Evolutionary conservation across 1,139 yeast genomes (phyloP).

Genomic region (Nadsonia starkeyi-henricii): DNA sequence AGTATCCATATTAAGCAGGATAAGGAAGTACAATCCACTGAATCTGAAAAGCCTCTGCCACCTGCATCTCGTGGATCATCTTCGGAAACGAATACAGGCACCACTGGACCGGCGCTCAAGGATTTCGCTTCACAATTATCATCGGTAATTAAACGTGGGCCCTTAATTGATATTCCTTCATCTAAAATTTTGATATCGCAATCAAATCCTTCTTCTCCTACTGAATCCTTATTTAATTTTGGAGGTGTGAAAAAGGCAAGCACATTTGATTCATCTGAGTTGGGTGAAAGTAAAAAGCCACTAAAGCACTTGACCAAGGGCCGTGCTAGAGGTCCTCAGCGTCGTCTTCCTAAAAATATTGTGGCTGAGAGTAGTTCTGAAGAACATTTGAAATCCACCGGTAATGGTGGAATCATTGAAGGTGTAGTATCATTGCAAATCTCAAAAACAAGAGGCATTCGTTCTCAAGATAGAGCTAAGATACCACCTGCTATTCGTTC

Average conservation of each 20-base stretch:
- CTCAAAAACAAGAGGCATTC: constrained; percentile 6
- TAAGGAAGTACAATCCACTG: neutral
- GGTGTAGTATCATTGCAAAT: constrained; percentile 4
- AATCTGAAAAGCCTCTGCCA: neutral
- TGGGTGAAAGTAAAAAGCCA: constrained; percentile 14
- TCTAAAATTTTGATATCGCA: constrained; percentile 1
- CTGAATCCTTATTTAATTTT: neutral
- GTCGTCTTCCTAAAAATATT: constrained; percentile 44
- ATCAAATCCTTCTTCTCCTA: constrained; percentile 4
- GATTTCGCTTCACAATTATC: constrained; percentile 2
- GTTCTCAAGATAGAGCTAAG: constrained; percentile 1
- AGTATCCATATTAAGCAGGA: no score
- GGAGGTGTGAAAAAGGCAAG: constrained; percentile 13
- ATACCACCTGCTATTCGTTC: constrained; percentile 17
- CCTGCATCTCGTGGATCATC: neutral
- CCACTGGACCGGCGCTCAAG: constrained; percentile 1
- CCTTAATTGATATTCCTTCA: neutral
- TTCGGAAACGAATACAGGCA: constrained; percentile 1
- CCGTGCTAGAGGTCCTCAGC: constrained; percentile 62
- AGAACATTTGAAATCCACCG: neutral
- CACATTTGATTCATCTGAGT: constrained; percentile 20
- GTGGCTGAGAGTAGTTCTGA: constrained; percentile 13
- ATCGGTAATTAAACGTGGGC: constrained; percentile 2
- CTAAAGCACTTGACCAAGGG: constrained; percentile 46
- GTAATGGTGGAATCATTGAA: neutral